Conservation (phyloP, 192 early-diverging fungal species). For the Umbelopsis vinacea region DNA sequence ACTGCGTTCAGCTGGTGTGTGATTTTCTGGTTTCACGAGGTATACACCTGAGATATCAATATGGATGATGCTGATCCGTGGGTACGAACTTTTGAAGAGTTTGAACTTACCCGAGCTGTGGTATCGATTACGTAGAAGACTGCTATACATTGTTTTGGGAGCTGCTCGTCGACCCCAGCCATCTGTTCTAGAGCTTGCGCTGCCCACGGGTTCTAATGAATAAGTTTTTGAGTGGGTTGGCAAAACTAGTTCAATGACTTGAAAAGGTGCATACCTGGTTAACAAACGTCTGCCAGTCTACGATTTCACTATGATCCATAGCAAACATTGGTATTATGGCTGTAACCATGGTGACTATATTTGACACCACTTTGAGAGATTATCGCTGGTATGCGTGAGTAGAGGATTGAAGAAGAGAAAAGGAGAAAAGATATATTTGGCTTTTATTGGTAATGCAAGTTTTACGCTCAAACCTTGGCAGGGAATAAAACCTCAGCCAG, state of each 20-base stretch:
- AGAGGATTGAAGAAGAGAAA: background rate
- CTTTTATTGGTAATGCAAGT: background rate
- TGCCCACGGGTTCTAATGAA: background rate
- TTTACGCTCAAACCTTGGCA: background rate
- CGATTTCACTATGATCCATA: background rate
- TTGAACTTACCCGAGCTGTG: background rate
- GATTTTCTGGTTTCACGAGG: background rate
- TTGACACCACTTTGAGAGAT: background rate
- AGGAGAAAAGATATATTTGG: background rate
- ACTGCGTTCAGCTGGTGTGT: background rate
- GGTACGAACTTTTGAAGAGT: no score
- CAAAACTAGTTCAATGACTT: background rate
- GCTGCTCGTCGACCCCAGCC: background rate
- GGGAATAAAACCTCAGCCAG: conserved; percentile 38
- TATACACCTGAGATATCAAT: background rate
- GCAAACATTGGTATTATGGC: conserved; percentile 5
- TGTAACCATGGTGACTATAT: background rate
- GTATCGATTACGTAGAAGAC: background rate
- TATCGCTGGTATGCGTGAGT: background rate
- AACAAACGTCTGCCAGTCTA: background rate
- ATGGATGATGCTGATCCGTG: background rate
- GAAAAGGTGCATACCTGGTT: background rate
- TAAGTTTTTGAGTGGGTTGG: background rate
- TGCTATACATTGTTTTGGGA: background rate
- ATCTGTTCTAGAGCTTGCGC: background rate